These are phyloP conservation scores for Lyophyllum decastes DNA, from an alignment of 768 basidiomycete genomes.

Conservation along the genomic window DNA sequence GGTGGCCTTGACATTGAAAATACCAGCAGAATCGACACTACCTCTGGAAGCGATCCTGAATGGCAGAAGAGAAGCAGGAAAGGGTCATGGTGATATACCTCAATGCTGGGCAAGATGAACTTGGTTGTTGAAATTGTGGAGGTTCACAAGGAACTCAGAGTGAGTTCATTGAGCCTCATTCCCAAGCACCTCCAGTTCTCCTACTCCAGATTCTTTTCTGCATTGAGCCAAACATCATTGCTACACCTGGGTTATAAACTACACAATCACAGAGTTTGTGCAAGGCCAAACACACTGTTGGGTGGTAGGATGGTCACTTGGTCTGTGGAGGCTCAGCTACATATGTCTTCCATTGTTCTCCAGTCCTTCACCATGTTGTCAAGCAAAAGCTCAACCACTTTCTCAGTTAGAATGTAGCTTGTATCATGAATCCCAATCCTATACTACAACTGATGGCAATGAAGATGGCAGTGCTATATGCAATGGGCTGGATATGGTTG, in stretches of 20 bases:
- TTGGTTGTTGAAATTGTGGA: constrained; percentile 67
- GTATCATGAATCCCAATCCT: constrained; percentile 37
- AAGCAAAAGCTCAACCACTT: not conserved
- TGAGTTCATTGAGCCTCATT: constrained; percentile 17
- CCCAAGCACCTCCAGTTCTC: not conserved
- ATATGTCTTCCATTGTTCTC: constrained; percentile 44
- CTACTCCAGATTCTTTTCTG: not conserved
- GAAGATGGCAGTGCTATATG: too few relatives aligned
- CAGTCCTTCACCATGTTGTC: not conserved
- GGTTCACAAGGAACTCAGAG: constrained; percentile 43
- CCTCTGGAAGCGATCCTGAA: not conserved
- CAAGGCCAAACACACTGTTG: constrained; percentile 92
- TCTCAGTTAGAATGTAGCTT: constrained; percentile 29
- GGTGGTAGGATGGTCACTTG: constrained; percentile 88
- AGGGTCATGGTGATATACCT: constrained; percentile 77
- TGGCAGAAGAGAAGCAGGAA: not conserved
- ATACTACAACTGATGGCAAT: constrained; percentile 49
- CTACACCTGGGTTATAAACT: constrained; percentile 72
- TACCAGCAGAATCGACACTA: not conserved
- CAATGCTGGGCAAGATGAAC: constrained; percentile 86
- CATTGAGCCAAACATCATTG: not conserved
- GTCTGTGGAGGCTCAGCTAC: constrained; percentile 66
- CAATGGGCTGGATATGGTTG: too few relatives aligned
- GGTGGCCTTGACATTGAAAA: not conserved
- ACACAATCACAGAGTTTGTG: constrained; percentile 78